Base-by-base conservation (phyloP, 192 early-diverging fungal genomes). In the Lobosporangium transversale region DNA sequence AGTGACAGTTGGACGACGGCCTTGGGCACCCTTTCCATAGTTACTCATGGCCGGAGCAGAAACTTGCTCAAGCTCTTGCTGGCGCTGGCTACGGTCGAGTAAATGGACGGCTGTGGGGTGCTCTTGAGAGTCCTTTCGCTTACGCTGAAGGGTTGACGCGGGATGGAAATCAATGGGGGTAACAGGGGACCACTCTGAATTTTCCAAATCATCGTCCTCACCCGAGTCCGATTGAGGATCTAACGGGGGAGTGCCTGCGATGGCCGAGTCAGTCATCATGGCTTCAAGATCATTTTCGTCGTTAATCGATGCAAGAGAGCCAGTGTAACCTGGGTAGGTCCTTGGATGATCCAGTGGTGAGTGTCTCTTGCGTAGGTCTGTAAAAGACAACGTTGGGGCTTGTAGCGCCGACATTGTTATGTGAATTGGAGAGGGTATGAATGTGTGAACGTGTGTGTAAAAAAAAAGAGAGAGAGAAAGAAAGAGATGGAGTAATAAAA, bases 61-160 rank as follows among this genome's bases (percentile, higher is more conserved):
- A 7, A 30, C 26, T 6, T 47, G 30, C 58, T 47, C 53, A 29
- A 59, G 18, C 20, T 62, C 59, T 7, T 70, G 48, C 29, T 44
- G 36, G 15, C 57, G 33, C 24, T 47, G 59, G 33, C 50, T 45
- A 11, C 44, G 59, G 36, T 62, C 59, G 31, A 70, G 42, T 1
- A 54, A 17, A 44, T 44, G 56, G 26, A 42, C 9, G 15, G 48
- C n/a, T 21, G 51, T 7, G 40, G n/a, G n/a, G 42, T 59, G 59
- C 26, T 62, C 68, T 31, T 62, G 59, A 0, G 68, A 70, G 21
- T 62, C 59, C 30, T 70, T 70, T 8, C 68, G 68, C 33, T 70
- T 70, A 14, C 68, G 68, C 5, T 62, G 42, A 9, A 60, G 42
- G 24, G 62, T 62, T 8, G 68, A 62, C 12, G 42, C 31, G 44